phyloP scores from a whole-genome alignment of 2,329 filamentous ascomycete genomes.

The Fusarium newnesense region DNA sequence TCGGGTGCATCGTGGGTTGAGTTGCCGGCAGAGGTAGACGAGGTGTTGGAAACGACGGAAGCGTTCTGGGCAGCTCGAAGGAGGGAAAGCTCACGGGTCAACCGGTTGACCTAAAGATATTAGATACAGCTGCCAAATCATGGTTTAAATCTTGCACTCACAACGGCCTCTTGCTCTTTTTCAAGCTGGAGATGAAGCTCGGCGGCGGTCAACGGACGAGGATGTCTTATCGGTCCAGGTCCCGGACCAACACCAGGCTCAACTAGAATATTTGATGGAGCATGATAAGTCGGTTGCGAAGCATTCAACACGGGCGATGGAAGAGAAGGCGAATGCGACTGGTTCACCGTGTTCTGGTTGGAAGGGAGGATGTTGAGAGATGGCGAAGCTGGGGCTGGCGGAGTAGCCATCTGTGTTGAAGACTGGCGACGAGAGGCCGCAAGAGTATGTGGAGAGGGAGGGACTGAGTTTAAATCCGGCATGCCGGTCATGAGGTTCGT shows the following conservation, averaged over 20 bases:
- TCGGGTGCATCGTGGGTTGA: slow-evolving; percentile 62
- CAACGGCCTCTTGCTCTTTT: slow-evolving; percentile 94
- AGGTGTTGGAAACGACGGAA: slow-evolving; percentile 73
- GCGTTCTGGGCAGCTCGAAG: slow-evolving; percentile 79
- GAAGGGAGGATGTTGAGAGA: slow-evolving; percentile 68
- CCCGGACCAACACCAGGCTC: slow-evolving; percentile 62
- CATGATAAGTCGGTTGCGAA: slow-evolving; percentile 42
- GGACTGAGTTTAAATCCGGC: slow-evolving; percentile 68
- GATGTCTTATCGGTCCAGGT: slow-evolving; percentile 83
- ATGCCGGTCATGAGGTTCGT: slow-evolving; percentile 46
- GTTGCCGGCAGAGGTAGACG: slow-evolving; percentile 67
- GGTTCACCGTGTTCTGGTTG: slow-evolving; percentile 62
- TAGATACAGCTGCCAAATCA: not conserved
- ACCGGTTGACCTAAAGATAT: slow-evolving; percentile 79
- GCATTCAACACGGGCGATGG: slow-evolving; percentile 45
- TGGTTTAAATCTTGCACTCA: slow-evolving; percentile 53
- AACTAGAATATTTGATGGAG: slow-evolving; percentile 8
- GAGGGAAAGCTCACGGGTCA: slow-evolving; percentile 87
- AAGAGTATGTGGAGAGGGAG: slow-evolving; percentile 59
- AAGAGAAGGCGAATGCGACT: slow-evolving; percentile 49
- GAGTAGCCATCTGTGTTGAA: slow-evolving; percentile 56
- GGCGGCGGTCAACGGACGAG: slow-evolving; percentile 85
- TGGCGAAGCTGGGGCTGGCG: slow-evolving; percentile 52
- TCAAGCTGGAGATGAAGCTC: slow-evolving; percentile 91
- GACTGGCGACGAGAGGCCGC: slow-evolving; percentile 57